Evolutionary conservation across 208 protist genomes (phyloP), one percentile per base, ranked within the genome.

Genomic region (Wallacemonas sp.): DNA sequence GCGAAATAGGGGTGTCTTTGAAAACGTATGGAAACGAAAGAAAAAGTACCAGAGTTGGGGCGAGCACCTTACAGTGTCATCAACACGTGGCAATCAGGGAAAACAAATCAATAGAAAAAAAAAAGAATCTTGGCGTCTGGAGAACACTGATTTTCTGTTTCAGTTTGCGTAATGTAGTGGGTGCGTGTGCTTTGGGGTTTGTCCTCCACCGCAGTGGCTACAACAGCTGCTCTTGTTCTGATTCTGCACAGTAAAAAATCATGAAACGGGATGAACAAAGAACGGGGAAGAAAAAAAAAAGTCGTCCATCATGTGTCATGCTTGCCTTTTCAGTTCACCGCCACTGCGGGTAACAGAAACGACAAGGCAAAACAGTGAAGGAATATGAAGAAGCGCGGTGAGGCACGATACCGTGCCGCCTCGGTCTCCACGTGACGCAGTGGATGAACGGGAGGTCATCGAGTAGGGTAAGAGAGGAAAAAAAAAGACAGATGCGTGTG

Each of bases 331-430:
- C n/a, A n/a, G 14, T 42, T 42, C 38, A 7, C 38, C 38, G 38
- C 38, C 38, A 42, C 38, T 18, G 14, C 38, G 14, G 38, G 14
- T 18, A 50, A 50, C 7, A 50, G n/a, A 50, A 50, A 49, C 22
- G n/a, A n/a, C n/a, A n/a, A n/a, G n/a, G n/a, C n/a, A n/a, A n/a
- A n/a, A n/a, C n/a, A n/a, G n/a, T n/a, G n/a, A n/a, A n/a, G n/a
- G 44, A 25, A 1, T 0, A 16, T 25, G 49, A 57, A 7, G 49
- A 57, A 57, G 7, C 7, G 12, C 12, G 10, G 44, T 25, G n/a
- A 55, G 22, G 26, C 26, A 55, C 26, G 48, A 55, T 55, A 55
- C 48, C 48, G 48, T n/a, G 26, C 48, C 22, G 23, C 22, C 26
- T 31, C 23, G 18, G 4, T 20, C 16, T 8, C 18, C 5, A 0